phyloP scores from a whole-genome alignment of 164 flowering plant species.

The Cinnamomum micranthum region DNA sequence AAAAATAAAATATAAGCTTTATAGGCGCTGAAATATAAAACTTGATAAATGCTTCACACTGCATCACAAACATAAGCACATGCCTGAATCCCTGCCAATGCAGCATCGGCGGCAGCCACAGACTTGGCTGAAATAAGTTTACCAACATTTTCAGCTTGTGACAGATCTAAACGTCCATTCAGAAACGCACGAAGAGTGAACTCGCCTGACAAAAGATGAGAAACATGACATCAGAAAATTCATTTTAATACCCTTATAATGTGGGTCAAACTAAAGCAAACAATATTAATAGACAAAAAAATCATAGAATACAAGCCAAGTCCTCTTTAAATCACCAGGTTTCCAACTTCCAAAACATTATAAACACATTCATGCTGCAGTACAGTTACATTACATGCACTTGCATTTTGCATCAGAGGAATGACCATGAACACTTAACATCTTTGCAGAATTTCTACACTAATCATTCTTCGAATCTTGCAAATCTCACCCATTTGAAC shows the following conservation, averaged over 20 bases:
- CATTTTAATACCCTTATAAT: background rate
- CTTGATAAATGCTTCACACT: background rate
- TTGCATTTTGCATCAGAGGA: no score
- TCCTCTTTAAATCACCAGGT: no score
- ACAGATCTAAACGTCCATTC: constrained; percentile 95
- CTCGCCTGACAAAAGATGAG: constrained; percentile 51
- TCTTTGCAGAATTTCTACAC: no score
- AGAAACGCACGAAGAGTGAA: constrained; percentile 93
- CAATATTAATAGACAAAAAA: no score
- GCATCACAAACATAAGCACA: constrained; percentile 5
- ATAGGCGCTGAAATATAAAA: background rate
- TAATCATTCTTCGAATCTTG: no score
- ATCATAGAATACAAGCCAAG: no score
- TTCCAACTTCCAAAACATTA: no score
- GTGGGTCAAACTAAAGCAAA: background rate
- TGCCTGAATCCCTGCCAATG: constrained; percentile 91
- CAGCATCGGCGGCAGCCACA: constrained; percentile 87
- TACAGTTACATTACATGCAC: no score
- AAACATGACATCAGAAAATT: background rate
- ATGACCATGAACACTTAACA: no score
- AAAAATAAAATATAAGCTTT: background rate
- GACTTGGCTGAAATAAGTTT: constrained; percentile 81
- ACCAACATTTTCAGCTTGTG: constrained; percentile 91
- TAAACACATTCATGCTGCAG: no score
- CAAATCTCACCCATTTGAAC: no score